phyloP scores from a whole-genome alignment of 129 eudicot species.

The Lactuca sativa region DNA sequence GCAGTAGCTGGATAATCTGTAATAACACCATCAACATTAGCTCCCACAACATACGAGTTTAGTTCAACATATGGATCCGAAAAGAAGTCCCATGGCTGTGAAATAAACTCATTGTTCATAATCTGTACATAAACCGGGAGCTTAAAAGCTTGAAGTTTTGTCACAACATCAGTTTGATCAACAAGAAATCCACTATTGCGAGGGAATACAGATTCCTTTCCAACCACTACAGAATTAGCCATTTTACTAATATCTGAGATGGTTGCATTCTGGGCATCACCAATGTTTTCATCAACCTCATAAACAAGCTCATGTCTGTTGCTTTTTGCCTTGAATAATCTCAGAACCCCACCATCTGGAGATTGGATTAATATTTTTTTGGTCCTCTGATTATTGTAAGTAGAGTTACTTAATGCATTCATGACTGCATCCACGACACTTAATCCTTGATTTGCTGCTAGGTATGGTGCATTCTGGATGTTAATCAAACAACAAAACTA shows the following conservation, averaged over 20 bases:
- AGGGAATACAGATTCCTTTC: constrained; percentile 61
- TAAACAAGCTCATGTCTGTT: constrained; percentile 65
- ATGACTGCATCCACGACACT: constrained; percentile 63
- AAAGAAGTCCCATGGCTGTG: constrained; percentile 93
- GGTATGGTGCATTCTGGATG: constrained; percentile 76
- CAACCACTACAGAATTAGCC: constrained; percentile 68
- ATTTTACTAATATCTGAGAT: constrained; percentile 58
- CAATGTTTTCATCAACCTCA: constrained; percentile 55
- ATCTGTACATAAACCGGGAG: constrained; percentile 63
- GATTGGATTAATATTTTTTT: constrained; percentile 78
- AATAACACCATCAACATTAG: constrained; percentile 35
- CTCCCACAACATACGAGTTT: constrained; percentile 42
- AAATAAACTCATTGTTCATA: constrained; percentile 73
- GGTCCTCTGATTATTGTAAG: constrained; percentile 38
- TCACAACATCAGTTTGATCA: constrained; percentile 54
- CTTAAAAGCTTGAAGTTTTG: constrained; percentile 60
- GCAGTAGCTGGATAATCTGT: constrained; percentile 46
- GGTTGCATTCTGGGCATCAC: constrained; percentile 58
- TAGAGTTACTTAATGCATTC: constrained; percentile 48
- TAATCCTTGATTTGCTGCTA: constrained; percentile 64
- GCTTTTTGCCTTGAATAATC: constrained; percentile 46
- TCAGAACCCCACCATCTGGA: constrained; percentile 61
- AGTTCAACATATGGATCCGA: constrained; percentile 76
- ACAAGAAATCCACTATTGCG: constrained; percentile 41
- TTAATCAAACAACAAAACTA: constrained; percentile 3